Evolutionary conservation across 2,329 filamentous ascomycete genomes (phyloP).

Genomic region (Stachybotrys echinatus): DNA sequence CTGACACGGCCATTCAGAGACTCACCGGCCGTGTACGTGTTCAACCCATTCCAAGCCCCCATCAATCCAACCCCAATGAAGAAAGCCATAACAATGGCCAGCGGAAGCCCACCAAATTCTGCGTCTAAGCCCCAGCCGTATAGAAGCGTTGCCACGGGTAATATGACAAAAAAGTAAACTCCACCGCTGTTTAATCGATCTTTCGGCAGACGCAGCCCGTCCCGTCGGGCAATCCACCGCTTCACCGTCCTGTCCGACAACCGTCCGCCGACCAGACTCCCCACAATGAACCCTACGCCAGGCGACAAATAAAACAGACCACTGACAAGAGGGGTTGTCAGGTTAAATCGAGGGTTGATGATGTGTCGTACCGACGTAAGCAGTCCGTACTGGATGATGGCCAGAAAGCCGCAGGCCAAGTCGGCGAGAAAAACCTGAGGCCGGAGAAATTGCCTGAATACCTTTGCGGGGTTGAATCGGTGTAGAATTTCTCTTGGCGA

Average conservation of each 20-base stretch:
- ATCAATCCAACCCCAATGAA: not conserved
- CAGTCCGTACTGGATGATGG: conserved; percentile 7
- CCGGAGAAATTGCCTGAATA: conserved; percentile 5
- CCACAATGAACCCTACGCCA: conserved; percentile 4
- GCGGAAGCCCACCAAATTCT: conserved; percentile 1
- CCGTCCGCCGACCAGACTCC: conserved; percentile 2
- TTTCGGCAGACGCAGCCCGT: conserved; percentile 4
- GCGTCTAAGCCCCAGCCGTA: conserved; percentile 5
- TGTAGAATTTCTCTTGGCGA: not conserved
- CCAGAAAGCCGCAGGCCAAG: conserved; percentile 8
- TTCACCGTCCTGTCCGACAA: conserved; percentile 6
- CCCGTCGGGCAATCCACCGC: conserved; percentile 1
- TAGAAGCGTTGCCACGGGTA: conserved; percentile 1
- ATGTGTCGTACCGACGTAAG: conserved; percentile 5
- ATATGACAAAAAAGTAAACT: not conserved
- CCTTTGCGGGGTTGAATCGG: conserved; percentile 6
- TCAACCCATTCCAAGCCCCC: not conserved
- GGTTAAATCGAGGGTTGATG: conserved; percentile 5
- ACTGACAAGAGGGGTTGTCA: conserved; percentile 4
- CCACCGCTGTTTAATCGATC: conserved; percentile 5
- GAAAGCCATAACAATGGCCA: not conserved
- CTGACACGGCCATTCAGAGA: no score
- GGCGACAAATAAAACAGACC: conserved; percentile 5
- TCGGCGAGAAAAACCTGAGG: conserved; percentile 7
- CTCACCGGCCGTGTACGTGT: not conserved